Percentiles rank a stretch among this genome's conserved stretches.
These are phyloP conservation scores for Pneumocystis jirovecii DNA, from an alignment of 1,139 yeast genomes.

Conservation along the genomic window DNA sequence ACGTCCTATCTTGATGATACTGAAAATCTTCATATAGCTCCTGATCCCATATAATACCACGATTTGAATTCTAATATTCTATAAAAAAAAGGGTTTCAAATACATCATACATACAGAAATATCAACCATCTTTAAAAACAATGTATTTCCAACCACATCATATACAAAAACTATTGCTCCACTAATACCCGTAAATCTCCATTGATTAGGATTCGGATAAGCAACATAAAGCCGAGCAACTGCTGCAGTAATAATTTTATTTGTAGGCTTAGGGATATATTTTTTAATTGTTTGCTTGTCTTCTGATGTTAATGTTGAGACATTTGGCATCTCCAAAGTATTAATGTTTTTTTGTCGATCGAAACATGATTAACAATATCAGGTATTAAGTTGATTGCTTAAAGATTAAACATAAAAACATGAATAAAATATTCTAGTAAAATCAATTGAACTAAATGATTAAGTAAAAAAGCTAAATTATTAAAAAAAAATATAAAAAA, in stretches of 20 bases:
- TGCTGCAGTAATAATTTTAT: conserved; percentile 79
- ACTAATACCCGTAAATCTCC: conserved; percentile 78
- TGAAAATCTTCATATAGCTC: conserved; percentile 78
- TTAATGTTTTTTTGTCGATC: neutral
- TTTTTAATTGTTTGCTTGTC: conserved; percentile 40
- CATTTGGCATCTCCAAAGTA: neutral
- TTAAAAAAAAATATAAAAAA: too few species aligned
- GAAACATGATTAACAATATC: neutral
- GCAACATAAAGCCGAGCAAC: conserved; percentile 83
- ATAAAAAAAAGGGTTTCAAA: neutral
- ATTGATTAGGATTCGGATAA: conserved; percentile 61
- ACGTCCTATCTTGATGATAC: conserved; percentile 84
- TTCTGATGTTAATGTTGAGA: neutral
- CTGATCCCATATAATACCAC: conserved; percentile 94
- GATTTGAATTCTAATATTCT: conserved; percentile 36
- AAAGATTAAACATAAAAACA: too few species aligned
- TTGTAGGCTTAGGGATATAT: conserved; percentile 73
- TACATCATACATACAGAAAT: conserved; percentile 25
- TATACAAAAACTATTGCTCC: conserved; percentile 84
- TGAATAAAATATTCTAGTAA: too few species aligned
- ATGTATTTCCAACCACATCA: conserved; percentile 87
- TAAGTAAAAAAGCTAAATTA: too few species aligned
- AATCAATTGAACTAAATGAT: too few species aligned
- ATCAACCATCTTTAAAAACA: conserved; percentile 77
- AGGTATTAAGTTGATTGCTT: too few species aligned